A percentile compares a stretch with the other conserved stretches of the same genome.
These are phyloP conservation scores for Arthrobotrys sinensis DNA, from an alignment of 2,329 filamentous ascomycete species.

Conservation along the genomic window DNA sequence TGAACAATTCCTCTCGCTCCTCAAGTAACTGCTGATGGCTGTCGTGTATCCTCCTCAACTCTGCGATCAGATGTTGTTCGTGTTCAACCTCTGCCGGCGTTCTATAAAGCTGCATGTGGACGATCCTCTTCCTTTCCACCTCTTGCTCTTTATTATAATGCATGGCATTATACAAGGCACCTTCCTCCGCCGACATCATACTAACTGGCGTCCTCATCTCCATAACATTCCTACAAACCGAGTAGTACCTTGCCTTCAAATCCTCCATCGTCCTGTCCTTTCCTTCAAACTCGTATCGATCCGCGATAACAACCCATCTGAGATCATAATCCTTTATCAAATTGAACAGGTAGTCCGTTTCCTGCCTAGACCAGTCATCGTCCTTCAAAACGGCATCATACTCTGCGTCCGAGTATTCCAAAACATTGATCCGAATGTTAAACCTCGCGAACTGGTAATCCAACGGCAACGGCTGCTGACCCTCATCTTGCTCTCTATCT, in stretches of 20 bases:
- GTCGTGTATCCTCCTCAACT: conserved; percentile 91
- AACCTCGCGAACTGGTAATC: conserved; percentile 83
- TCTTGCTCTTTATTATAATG: conserved; percentile 89
- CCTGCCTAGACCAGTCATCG: conserved; percentile 88
- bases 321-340: conserved; percentile 84
- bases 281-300: conserved; percentile 85
- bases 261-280: conserved; percentile 82
- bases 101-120: conserved; percentile 82
- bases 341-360: conserved; percentile 91
- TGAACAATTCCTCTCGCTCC: conserved; percentile 88
- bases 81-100: conserved; percentile 91
- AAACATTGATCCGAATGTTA: conserved; percentile 84
- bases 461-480: conserved; percentile 65
- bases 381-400: conserved; percentile 82
- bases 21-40: conserved; percentile 88
- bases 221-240: conserved; percentile 86
- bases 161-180: conserved; percentile 85
- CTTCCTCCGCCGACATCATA: conserved; percentile 90
- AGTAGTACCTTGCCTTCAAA: conserved; percentile 91
- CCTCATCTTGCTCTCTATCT: conserved; percentile 62
- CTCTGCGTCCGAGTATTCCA: conserved; percentile 87
- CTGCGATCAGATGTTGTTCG: conserved; percentile 88
- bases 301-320: conserved; percentile 91
- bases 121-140: conserved; percentile 85
- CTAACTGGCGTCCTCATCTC: conserved; percentile 83